A percentile compares a stretch with the other conserved stretches of the same genome.
Evolutionary conservation across 106 monocot species (phyloP).

Genomic region (Cymbidium sinense): DNA sequence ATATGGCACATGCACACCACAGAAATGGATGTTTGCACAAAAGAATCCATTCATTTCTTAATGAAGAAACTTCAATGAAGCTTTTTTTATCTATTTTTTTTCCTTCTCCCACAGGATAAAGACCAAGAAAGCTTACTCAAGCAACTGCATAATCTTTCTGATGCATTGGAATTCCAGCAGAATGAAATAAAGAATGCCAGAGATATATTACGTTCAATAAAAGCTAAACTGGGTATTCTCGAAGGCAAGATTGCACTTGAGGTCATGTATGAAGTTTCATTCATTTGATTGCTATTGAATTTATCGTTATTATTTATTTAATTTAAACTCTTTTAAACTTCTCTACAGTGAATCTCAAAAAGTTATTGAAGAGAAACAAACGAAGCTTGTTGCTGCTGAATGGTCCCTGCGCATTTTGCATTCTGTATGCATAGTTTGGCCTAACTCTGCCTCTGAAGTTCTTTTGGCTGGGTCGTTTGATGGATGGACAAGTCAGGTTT

Average conservation of each 20-base stretch:
- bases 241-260: slow-evolving; percentile 73
- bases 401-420: slow-evolving; percentile 37
- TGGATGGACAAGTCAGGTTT: slow-evolving; percentile 83
- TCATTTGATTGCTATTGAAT: not conserved
- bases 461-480: slow-evolving; percentile 83
- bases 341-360: slow-evolving; percentile 41
- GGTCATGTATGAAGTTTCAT: slow-evolving; percentile 37
- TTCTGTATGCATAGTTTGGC: slow-evolving; percentile 52
- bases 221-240: slow-evolving; percentile 58
- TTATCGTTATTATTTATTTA: not conserved
- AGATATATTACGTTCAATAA: slow-evolving; percentile 49
- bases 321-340: not conserved
- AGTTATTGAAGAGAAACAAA: slow-evolving; percentile 46
- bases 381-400: slow-evolving; percentile 39
- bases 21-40: not conserved
- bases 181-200: slow-evolving; percentile 67
- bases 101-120: slow-evolving; percentile 11
- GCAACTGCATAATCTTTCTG: slow-evolving; percentile 50
- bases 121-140: slow-evolving; percentile 19
- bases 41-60: not conserved
- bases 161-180: slow-evolving; percentile 81
- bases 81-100: not conserved
- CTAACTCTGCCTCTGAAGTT: slow-evolving; percentile 75
- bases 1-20: not conserved
- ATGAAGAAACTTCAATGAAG: not conserved